Conservation (phyloP, 148 eudicot species). For the Rhododendron griersonianum region DNA sequence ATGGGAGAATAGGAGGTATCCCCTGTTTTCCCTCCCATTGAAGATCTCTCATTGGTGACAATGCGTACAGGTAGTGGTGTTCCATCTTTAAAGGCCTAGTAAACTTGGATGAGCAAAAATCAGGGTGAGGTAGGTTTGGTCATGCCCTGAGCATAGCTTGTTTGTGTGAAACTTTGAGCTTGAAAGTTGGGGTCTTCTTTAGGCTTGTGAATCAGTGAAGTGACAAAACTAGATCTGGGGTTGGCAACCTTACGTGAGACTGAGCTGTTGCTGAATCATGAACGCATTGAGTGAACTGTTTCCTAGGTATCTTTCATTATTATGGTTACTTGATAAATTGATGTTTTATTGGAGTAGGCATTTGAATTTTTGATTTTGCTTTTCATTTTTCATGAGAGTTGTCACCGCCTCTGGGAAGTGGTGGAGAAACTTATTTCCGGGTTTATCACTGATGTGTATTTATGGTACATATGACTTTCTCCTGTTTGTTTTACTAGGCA, state of each 20-base stretch:
- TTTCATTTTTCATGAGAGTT: background rate
- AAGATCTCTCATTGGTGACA: background rate
- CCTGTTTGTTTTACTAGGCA: background rate
- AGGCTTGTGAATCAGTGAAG: background rate
- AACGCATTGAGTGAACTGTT: background rate
- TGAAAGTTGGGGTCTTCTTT: constrained; percentile 1
- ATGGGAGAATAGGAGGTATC: background rate
- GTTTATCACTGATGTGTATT: background rate
- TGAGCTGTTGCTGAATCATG: constrained; percentile 2
- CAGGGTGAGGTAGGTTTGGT: background rate
- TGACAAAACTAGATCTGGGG: background rate
- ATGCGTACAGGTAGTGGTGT: background rate
- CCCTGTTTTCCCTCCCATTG: background rate
- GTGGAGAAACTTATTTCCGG: background rate
- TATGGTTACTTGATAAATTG: background rate
- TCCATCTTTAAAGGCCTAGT: background rate
- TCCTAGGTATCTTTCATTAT: background rate
- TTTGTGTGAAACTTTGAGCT: background rate
- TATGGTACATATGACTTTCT: background rate
- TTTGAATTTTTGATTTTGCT: background rate
- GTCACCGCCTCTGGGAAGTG: background rate
- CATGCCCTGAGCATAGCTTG: background rate
- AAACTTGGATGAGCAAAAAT: background rate
- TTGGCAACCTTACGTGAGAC: background rate
- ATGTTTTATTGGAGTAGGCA: background rate